Base-by-base conservation (phyloP, 2,329 filamentous ascomycete species). In the Cladophialophora exuberans region DNA sequence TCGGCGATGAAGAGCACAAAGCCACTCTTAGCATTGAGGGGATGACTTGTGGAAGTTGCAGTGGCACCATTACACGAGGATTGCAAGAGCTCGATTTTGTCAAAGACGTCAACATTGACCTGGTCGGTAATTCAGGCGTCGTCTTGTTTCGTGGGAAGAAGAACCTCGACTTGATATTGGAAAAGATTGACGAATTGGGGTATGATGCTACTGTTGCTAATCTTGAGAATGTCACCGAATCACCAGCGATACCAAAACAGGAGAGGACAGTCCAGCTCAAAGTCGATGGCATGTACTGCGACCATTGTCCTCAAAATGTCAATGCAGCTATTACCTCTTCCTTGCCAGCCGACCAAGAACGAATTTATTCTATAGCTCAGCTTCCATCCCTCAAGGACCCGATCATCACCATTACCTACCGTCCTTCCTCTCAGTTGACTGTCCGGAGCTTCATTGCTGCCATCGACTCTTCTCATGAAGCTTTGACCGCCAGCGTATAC, bases 231-330 rank as follows among this genome's bases (percentile, higher is more conserved):
- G 67, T 1, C 61, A 70, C 13, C 63, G 70, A 35, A 56, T 64
- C 22, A 52, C 61, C 3, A 58, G 64, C 15, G 11, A 23, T 2
- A 46, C 76, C 22, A 7, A 20, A 31, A 7, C 33, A 51, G 13
- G 54, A 64, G 33, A 59, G 88, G 42, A 83, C 82, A 1, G 79
- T 90, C 2, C 81, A 86, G 52, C 83, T 92, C 53, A 72, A 72
- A 33, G 76, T 93, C 44, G 80, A 87, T 45, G 89, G 89, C 44
- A 85, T 92, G 73, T 90, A 88, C 70, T 92, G 89, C 70, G 77
- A 81, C 11, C 83, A 88, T 64, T 92, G 88, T 63, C 85, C 87
- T 1, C 74, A 77, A 26, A 75, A 70, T 39, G 65, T 77, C 10
- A 47, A 71, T 9, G 50, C 62, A 6, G 66, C 70, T 4, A 50